Percentiles rank a stretch among this genome's conserved stretches.
Evolutionary conservation across 2,329 filamentous ascomycete species (phyloP).

Genomic region (Clarireedia hainanense): DNA sequence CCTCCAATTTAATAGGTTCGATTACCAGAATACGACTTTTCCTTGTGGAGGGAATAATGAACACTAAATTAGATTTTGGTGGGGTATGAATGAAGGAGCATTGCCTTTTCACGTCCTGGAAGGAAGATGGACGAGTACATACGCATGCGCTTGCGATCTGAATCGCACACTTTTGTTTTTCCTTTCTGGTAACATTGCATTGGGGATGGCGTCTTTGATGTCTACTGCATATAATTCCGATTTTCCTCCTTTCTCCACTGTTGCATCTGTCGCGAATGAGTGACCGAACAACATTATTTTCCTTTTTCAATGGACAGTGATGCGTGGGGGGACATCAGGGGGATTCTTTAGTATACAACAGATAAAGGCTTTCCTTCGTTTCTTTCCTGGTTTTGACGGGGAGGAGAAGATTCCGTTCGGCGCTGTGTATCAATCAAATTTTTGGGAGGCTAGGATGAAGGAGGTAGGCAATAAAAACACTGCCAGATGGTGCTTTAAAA

Average conservation of each 20-base stretch:
- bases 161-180: constrained; percentile 19
- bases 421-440: constrained; percentile 22
- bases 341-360: constrained; percentile 17
- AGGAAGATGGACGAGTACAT: constrained; percentile 21
- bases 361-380: constrained; percentile 8
- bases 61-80: constrained; percentile 24
- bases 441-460: constrained; percentile 1
- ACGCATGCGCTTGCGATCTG: constrained; percentile 17
- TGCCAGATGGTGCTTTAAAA: background rate
- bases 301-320: constrained; percentile 8
- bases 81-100: constrained; percentile 16
- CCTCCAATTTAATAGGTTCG: constrained; percentile 22
- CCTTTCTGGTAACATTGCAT: constrained; percentile 29
- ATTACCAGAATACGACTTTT: constrained; percentile 5
- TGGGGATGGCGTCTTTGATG: constrained; percentile 25
- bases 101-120: constrained; percentile 16
- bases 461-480: background rate
- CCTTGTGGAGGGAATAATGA: constrained; percentile 24
- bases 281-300: constrained; percentile 11
- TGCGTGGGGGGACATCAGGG: constrained; percentile 1
- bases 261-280: constrained; percentile 2
- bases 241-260: constrained; percentile 5
- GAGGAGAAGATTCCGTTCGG: constrained; percentile 7
- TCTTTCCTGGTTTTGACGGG: constrained; percentile 1
- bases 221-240: constrained; percentile 27